These are phyloP conservation scores for Cladorrhinum sp. DNA, from an alignment of 2,329 filamentous ascomycete species.

Conservation along the genomic window DNA sequence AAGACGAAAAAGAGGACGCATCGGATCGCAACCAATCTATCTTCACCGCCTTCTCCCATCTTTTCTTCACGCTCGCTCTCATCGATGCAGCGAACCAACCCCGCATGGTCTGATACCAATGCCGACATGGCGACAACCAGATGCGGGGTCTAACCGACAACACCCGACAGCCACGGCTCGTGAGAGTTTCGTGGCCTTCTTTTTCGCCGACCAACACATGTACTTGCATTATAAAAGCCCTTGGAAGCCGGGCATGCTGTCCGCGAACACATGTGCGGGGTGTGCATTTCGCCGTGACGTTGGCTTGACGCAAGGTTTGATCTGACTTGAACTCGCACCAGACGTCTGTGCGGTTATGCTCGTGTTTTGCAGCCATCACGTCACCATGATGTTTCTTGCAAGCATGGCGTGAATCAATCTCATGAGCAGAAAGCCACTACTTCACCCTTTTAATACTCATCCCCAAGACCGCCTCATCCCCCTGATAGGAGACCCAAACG, in stretches of 20 bases:
- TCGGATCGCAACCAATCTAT: no score
- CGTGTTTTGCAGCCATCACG: background rate
- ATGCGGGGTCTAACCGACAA: conserved; percentile 1
- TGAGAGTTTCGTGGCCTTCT: background rate
- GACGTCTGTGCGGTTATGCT: background rate
- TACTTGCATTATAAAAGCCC: no score
- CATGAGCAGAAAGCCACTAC: background rate
- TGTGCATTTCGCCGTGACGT: background rate
- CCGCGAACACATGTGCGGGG: background rate
- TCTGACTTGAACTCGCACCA: background rate
- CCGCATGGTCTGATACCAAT: background rate
- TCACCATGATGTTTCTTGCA: background rate
- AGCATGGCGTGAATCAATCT: background rate
- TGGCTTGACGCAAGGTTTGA: background rate
- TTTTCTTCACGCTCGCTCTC: no score
- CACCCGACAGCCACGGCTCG: conserved; percentile 1
- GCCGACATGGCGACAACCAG: background rate
- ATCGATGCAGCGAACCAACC: background rate
- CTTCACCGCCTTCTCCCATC: no score
- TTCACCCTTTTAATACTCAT: background rate
- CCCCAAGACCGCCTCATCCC: no score
- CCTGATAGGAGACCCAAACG: no score
- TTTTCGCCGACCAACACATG: background rate
- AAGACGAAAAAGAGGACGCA: no score
- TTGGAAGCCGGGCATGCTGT: background rate